A percentile compares a stretch with the other conserved stretches of the same genome.
Evolutionary conservation across 768 basidiomycete genomes (phyloP).

Genomic region (Tephrocybe rancida): DNA sequence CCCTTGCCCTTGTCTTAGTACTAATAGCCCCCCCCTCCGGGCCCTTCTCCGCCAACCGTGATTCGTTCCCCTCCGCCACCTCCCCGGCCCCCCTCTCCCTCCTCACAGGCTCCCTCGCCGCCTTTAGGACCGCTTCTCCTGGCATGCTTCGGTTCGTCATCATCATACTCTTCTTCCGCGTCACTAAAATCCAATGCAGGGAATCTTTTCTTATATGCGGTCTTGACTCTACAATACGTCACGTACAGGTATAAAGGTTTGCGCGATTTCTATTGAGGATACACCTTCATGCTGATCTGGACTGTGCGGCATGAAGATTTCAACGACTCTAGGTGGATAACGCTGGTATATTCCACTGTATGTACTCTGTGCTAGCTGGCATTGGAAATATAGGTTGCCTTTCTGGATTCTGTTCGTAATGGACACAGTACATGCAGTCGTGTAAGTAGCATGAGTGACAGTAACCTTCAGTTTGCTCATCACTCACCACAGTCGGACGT

Average conservation of each 20-base stretch:
- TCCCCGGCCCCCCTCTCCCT: no score
- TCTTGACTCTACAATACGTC: not conserved
- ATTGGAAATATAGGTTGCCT: not conserved
- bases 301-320: not conserved
- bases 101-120: no score
- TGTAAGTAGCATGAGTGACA: not conserved
- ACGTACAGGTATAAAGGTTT: not conserved
- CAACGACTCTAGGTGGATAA: constrained; percentile 3
- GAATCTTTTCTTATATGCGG: not conserved
- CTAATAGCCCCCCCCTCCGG: no score
- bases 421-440: constrained; percentile 1
- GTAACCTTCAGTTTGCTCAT: not conserved
- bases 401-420: not conserved
- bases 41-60: no score
- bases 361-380: not conserved
- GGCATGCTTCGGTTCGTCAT: not conserved
- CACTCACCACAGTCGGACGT: not conserved
- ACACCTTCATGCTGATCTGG: not conserved
- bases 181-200: not conserved
- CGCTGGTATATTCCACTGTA: not conserved
- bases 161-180: not conserved
- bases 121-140: not conserved
- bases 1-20: no score
- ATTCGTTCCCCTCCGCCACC: no score
- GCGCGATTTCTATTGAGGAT: not conserved